These are phyloP conservation scores for Parascedosporium putredinis DNA, from an alignment of 2,329 filamentous ascomycete genomes.

Conservation along the genomic window DNA sequence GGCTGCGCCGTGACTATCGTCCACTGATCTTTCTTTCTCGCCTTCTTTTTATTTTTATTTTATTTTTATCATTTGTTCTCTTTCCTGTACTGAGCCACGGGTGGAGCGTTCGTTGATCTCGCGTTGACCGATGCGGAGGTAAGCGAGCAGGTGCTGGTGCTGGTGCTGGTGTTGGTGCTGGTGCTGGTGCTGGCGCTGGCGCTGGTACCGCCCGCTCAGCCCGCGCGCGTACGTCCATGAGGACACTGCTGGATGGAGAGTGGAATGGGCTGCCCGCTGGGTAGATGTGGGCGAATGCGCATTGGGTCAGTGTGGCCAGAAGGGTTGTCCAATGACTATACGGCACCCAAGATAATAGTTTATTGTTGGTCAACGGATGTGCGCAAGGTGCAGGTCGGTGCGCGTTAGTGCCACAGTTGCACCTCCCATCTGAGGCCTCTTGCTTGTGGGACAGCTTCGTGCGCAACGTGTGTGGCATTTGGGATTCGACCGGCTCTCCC, in stretches of 20 bases:
- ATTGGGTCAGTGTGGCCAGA: neutral
- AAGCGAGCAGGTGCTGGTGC: too few species aligned
- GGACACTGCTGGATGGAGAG: neutral
- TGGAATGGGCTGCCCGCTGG: too few species aligned
- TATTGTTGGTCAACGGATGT: slow-evolving; percentile 3
- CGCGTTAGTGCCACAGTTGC: slow-evolving; percentile 1
- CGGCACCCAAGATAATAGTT: neutral
- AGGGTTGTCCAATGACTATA: slow-evolving; percentile 2
- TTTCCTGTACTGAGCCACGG: too few species aligned
- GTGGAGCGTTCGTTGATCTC: too few species aligned
- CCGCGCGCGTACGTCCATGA: neutral
- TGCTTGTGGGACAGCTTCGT: neutral
- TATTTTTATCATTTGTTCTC: too few species aligned
- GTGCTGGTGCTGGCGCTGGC: too few species aligned
- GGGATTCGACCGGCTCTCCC: neutral
- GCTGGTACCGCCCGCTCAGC: too few species aligned
- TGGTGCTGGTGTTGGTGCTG: too few species aligned
- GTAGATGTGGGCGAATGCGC: neutral
- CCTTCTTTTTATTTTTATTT: too few species aligned
- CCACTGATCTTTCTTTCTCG: neutral
- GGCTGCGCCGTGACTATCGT: neutral
- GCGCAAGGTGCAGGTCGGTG: slow-evolving; percentile 3
- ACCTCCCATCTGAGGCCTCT: slow-evolving; percentile 1
- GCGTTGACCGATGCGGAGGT: slow-evolving; percentile 1
- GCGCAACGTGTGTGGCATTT: neutral